Evolutionary conservation across 2,329 filamentous ascomycete genomes (phyloP).

Genomic region (Arthrinium phaeospermum): DNA sequence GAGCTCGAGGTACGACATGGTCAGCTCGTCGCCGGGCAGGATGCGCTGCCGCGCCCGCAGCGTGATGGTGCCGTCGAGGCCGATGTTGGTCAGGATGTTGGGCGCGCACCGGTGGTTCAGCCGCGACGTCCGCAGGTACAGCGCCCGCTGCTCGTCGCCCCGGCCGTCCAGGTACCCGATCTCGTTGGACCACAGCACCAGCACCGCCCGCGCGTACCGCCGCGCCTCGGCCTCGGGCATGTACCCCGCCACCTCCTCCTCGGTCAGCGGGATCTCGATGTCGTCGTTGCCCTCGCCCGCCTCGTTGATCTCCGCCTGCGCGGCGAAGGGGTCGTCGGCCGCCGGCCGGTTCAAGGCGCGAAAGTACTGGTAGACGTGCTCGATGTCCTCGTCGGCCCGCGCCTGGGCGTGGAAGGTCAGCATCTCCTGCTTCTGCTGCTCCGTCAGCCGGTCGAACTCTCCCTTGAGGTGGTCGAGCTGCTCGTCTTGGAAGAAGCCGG

Average conservation of each 20-base stretch:
- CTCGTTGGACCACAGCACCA: neutral
- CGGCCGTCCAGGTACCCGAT: neutral
- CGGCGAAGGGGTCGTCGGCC: neutral
- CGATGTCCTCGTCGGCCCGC: neutral
- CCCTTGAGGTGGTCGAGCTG: neutral
- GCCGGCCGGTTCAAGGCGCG: neutral
- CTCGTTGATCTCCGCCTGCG: too few species aligned
- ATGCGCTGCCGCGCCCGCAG: neutral
- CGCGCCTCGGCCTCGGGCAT: neutral
- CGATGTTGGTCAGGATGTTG: neutral
- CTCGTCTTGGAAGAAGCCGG: neutral
- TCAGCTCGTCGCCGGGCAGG: neutral
- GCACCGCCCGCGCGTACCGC: neutral
- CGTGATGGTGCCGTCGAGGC: neutral
- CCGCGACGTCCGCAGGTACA: neutral
- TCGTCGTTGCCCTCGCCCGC: too few species aligned
- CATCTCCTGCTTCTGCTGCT: neutral
- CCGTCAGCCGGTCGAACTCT: neutral
- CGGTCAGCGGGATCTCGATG: too few species aligned
- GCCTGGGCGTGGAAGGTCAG: neutral
- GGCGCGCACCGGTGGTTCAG: neutral
- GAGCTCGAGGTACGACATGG: neutral
- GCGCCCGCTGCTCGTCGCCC: neutral
- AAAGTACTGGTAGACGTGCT: neutral
- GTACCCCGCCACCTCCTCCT: too few species aligned